Evolutionary conservation across 805 yeast species (phyloP).

Genomic region (Allodekkera sacchari): DNA sequence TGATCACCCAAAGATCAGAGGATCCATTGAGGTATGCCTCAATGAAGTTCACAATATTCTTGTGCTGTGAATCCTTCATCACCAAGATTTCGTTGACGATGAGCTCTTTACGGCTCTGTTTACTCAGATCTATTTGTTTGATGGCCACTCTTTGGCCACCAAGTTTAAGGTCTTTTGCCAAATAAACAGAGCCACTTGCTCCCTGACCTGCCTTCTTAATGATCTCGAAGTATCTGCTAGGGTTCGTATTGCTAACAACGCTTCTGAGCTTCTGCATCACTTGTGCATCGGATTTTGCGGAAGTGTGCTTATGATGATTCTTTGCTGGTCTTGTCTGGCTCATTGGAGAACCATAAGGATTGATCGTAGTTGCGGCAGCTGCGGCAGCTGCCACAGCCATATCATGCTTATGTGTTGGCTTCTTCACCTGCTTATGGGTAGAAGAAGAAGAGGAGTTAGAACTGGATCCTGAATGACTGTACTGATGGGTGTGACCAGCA

Average conservation of each 20-base stretch:
- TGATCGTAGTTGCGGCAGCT: constrained; percentile 17
- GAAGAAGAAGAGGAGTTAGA: constrained; percentile 3
- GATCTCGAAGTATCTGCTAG: constrained; percentile 71
- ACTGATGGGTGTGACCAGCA: too few relatives aligned
- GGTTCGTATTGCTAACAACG: constrained; percentile 79
- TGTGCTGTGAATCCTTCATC: constrained; percentile 93
- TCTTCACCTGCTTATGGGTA: constrained; percentile 6
- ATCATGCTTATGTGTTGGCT: constrained; percentile 10
- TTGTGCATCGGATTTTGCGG: constrained; percentile 78
- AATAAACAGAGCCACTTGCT: constrained; percentile 91
- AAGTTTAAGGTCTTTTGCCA: constrained; percentile 56
- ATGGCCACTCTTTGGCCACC: constrained; percentile 74
- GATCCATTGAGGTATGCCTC: constrained; percentile 80
- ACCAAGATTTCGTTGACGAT: constrained; percentile 93
- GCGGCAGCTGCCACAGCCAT: constrained; percentile 29
- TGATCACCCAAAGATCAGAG: constrained; percentile 92
- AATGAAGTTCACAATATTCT: constrained; percentile 88
- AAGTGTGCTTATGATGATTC: constrained; percentile 18
- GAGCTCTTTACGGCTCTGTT: constrained; percentile 90
- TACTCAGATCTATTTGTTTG: constrained; percentile 87
- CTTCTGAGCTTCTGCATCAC: constrained; percentile 71
- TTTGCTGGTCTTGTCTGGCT: constrained; percentile 1
- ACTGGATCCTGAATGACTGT: too few relatives aligned
- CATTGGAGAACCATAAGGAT: constrained; percentile 11
- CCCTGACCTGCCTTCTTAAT: constrained; percentile 94